Evolutionary conservation across 2,329 filamentous ascomycete genomes (phyloP).

Genomic region (Verticillium zaregamsianum): DNA sequence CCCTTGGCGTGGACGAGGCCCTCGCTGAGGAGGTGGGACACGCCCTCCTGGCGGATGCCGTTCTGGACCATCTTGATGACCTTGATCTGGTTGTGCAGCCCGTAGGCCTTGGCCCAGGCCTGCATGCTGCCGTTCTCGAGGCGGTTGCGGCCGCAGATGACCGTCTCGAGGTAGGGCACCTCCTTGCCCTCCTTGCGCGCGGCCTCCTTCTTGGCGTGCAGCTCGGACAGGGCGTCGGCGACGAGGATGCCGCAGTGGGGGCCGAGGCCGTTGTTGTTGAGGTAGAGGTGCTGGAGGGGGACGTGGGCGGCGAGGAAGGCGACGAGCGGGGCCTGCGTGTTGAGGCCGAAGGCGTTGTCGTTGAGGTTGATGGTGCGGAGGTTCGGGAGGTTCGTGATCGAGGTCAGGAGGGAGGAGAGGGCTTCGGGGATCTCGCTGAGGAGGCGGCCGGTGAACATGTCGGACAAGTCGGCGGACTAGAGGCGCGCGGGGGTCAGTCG

Average conservation of each 20-base stretch:
- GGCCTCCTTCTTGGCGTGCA: conserved; percentile 79
- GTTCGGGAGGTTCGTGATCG: conserved; percentile 79
- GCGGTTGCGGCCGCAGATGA: conserved; percentile 93
- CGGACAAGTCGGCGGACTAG: conserved; percentile 81
- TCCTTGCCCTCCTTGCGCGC: conserved; percentile 67
- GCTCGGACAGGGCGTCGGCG: conserved; percentile 77
- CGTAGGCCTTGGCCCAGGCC: conserved; percentile 86
- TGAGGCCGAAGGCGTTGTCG: conserved; percentile 96
- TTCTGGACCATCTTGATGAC: conserved; percentile 98
- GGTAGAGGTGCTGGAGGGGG: conserved; percentile 87
- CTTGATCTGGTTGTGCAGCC: conserved; percentile 76
- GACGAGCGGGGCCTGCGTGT: conserved; percentile 88
- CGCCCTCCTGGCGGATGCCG: conserved; percentile 91
- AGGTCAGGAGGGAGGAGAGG: conserved; percentile 77
- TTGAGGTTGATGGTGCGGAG: conserved; percentile 92
- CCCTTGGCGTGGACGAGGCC: conserved; percentile 68
- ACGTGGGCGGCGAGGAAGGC: conserved; percentile 86
- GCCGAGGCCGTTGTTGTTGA: conserved; percentile 98
- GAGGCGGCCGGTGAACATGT: conserved; percentile 95
- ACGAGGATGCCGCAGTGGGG: conserved; percentile 86
- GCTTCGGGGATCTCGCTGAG: conserved; percentile 92
- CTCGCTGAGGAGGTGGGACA: conserved; percentile 72
- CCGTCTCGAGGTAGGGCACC: conserved; percentile 85
- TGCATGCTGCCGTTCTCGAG: conserved; percentile 95
- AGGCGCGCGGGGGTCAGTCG: neutral